A percentile compares a stretch with the other conserved stretches of the same genome.
Evolutionary conservation across 495 filamentous ascomycete species (phyloP).

Genomic region (Tuber borchii): DNA sequence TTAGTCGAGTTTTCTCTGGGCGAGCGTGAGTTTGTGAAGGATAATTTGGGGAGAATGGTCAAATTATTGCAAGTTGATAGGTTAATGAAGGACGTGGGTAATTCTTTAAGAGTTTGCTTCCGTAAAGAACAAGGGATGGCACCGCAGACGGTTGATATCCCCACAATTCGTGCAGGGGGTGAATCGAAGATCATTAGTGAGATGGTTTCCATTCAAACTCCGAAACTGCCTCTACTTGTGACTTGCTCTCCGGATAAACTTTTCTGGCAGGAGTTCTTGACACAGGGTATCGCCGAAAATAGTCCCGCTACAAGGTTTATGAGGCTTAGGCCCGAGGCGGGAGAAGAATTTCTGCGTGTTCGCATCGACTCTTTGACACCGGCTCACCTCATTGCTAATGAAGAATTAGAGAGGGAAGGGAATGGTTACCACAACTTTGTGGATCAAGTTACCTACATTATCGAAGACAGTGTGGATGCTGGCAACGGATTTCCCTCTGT

Average conservation of each 20-base stretch:
- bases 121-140: constrained; percentile 9
- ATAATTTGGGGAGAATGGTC: constrained; percentile 15
- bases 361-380: background rate
- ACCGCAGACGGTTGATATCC: constrained; percentile 23
- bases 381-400: background rate
- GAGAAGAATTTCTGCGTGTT: background rate
- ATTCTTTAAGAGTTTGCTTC: constrained; percentile 19
- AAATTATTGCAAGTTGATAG: constrained; percentile 23
- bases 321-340: background rate
- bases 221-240: constrained; percentile 24
- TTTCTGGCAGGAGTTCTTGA: background rate
- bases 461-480: constrained; percentile 16
- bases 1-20: constrained; percentile 20
- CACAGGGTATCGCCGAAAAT: background rate
- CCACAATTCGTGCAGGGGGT: constrained; percentile 16
- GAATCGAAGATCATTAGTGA: constrained; percentile 24
- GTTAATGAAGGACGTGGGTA: constrained; percentile 15
- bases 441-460: constrained; percentile 17
- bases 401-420: background rate
- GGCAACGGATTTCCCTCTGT: background rate
- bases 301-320: background rate
- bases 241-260: constrained; percentile 13
- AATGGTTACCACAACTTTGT: constrained; percentile 11
- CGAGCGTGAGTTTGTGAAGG: constrained; percentile 20
- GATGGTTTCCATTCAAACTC: constrained; percentile 16